These are phyloP conservation scores for Scedosporium dehoogii DNA, from an alignment of 2,329 filamentous ascomycete genomes.

Conservation along the genomic window DNA sequence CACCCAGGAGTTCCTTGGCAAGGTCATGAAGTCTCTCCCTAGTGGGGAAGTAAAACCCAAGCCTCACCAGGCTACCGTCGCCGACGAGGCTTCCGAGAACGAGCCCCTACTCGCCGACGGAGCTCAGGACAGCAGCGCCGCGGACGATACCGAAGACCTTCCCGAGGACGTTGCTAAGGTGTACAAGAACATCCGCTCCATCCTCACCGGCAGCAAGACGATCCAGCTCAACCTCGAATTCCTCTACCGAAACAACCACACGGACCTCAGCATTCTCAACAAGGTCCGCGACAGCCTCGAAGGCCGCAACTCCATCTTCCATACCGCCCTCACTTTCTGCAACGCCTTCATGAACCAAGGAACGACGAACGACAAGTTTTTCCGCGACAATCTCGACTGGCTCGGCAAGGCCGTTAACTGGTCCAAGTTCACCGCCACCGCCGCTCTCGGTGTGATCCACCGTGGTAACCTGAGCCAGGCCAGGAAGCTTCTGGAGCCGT, in stretches of 20 bases:
- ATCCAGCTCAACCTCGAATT: constrained; percentile 96
- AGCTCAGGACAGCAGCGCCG: constrained; percentile 25
- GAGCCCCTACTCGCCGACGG: constrained; percentile 46
- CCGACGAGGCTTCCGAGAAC: constrained; percentile 30
- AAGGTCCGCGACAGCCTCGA: constrained; percentile 94
- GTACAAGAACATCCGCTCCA: constrained; percentile 54
- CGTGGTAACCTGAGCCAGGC: constrained; percentile 90
- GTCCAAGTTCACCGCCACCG: constrained; percentile 98
- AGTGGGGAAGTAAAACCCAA: constrained; percentile 33
- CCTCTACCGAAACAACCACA: constrained; percentile 88
- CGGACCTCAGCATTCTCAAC: constrained; percentile 85
- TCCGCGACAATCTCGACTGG: constrained; percentile 97
- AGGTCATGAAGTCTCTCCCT: constrained; percentile 75
- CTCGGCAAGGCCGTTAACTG: constrained; percentile 97
- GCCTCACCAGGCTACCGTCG: constrained; percentile 15
- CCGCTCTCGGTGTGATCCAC: constrained; percentile 92
- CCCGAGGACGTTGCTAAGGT: constrained; percentile 44
- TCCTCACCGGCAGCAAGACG: constrained; percentile 81
- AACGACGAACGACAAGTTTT: constrained; percentile 96
- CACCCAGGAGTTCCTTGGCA: constrained; percentile 90
- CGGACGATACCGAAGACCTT: constrained; percentile 38
- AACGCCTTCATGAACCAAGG: constrained; percentile 99
- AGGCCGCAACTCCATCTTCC: constrained; percentile 95
- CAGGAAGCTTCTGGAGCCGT: constrained; percentile 86
- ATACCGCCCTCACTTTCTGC: constrained; percentile 92